These are phyloP conservation scores for Mucor irregularis DNA, from an alignment of 371 early-diverging fungal genomes.

Conservation along the genomic window DNA sequence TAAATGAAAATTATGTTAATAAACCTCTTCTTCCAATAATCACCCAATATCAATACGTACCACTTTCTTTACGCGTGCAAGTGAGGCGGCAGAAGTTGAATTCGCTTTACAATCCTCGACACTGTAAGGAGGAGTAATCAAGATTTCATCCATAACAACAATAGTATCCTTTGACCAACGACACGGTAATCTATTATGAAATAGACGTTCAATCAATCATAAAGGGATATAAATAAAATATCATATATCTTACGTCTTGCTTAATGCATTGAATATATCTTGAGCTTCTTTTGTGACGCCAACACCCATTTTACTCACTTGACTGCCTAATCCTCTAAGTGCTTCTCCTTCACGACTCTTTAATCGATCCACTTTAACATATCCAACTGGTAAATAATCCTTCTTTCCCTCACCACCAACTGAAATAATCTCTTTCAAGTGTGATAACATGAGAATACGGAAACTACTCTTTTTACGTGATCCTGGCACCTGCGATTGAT, in stretches of 20 bases:
- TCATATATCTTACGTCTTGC: constrained; percentile 67
- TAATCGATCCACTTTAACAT: constrained; percentile 58
- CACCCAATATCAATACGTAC: constrained; percentile 33
- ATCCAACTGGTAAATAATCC: constrained; percentile 16
- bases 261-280: constrained; percentile 80
- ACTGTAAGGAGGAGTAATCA: constrained; percentile 74
- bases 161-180: constrained; percentile 78
- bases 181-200: constrained; percentile 67
- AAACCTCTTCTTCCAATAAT: too few relatives aligned
- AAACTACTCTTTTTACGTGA: constrained; percentile 36
- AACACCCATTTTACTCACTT: constrained; percentile 75
- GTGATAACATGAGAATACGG: constrained; percentile 61
- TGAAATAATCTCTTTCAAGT: constrained; percentile 57
- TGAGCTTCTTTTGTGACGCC: constrained; percentile 80
- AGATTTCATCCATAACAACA: constrained; percentile 83
- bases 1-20: constrained; percentile 11
- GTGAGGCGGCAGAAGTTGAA: constrained; percentile 47
- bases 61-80: constrained; percentile 79
- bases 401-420: constrained; percentile 11
- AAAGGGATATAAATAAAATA: not conserved
- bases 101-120: constrained; percentile 72
- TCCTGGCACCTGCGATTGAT: constrained; percentile 24
- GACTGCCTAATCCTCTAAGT: constrained; percentile 54
- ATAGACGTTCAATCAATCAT: not conserved
- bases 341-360: constrained; percentile 65